Percentiles rank a stretch among this genome's conserved stretches.
Evolutionary conservation across 495 filamentous ascomycete species (phyloP).

Genomic region (Recurvomyces mirabilis): DNA sequence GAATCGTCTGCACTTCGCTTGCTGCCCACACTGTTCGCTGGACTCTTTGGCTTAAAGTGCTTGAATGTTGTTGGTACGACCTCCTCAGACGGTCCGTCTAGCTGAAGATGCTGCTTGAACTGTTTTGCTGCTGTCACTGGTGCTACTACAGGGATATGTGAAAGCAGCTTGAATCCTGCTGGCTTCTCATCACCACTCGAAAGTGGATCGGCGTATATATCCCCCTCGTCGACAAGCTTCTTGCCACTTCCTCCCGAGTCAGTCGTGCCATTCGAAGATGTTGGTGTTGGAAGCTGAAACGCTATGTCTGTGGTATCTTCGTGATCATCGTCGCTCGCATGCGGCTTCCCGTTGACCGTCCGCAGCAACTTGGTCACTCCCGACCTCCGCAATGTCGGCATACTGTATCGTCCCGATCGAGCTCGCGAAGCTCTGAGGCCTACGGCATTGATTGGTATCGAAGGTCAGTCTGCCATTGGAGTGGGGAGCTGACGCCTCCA

Average conservation of each 20-base stretch:
- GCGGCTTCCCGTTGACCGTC: conserved; percentile 1
- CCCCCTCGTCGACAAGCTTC: conserved; percentile 1
- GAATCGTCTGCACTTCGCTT: conserved; percentile 3
- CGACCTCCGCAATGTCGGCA: no score
- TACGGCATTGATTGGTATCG: no score
- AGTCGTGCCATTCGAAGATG: conserved; percentile 6
- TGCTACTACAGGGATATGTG: neutral
- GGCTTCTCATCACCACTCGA: neutral
- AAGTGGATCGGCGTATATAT: conserved; percentile 8
- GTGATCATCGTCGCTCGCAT: conserved; percentile 14
- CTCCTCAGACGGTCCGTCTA: no score
- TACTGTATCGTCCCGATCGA: no score
- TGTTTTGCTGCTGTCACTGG: neutral
- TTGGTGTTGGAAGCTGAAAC: conserved; percentile 8
- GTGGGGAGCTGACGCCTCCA: no score
- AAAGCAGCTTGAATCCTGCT: neutral
- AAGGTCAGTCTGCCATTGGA: no score
- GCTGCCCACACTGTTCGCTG: neutral
- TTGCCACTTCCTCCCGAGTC: neutral
- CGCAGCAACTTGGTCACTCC: conserved; percentile 1
- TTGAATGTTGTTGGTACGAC: no score
- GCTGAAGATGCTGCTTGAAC: neutral
- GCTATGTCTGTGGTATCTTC: neutral
- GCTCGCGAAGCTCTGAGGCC: no score
- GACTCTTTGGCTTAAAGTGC: no score